Base-by-base conservation (phyloP, 2,329 filamentous ascomycete genomes). In the Acrodontium crateriforme region DNA sequence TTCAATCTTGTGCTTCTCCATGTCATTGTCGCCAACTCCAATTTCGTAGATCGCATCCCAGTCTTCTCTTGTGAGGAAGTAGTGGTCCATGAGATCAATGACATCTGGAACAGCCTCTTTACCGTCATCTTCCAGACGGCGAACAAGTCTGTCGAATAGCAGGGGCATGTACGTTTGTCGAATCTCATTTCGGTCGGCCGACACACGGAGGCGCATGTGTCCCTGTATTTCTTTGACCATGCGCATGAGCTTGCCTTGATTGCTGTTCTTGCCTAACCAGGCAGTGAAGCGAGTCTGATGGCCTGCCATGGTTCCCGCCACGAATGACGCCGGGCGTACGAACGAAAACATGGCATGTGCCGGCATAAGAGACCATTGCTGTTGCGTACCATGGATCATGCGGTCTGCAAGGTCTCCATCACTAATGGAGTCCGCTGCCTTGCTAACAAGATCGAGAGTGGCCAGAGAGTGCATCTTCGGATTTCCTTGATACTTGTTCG, bases 291-390 rank as follows among this genome's bases (percentile, higher is more conserved):
- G 65, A 18, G 82, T 78, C 33, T 68, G 60, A 38, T 71, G 65
- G 42, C 62, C 62, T 6, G 58, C 59, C 47, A 91, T 70, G 44
- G 78, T 77, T 21, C 89, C 89, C 27, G 82, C 71, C 8, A 89
- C 66, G 48, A 79, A 93, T 53, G 83, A 93, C 6, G 89, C 78
- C 4, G 89, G 89, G 15, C 81, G 69, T 14, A 98, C 87, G 30
- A 92, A 91, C 49, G 85, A 93, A 60, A 95, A 94, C 20, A 94
- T 69, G 15, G 85, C 89, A 55, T 98, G 89, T 2, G 82, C 79
- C 9, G 89, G 89, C 89, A 98, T 98, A 36, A 98, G 60, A 49
- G 81, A 89, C 89, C 89, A 98, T 37, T 98, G 89, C 51, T 98
- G 89, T 50, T 98, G 89, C 24, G 83, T 82, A 15, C 89, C 89